Base-by-base conservation (phyloP, 768 basidiomycete species). In the Boletus sp. region DNA sequence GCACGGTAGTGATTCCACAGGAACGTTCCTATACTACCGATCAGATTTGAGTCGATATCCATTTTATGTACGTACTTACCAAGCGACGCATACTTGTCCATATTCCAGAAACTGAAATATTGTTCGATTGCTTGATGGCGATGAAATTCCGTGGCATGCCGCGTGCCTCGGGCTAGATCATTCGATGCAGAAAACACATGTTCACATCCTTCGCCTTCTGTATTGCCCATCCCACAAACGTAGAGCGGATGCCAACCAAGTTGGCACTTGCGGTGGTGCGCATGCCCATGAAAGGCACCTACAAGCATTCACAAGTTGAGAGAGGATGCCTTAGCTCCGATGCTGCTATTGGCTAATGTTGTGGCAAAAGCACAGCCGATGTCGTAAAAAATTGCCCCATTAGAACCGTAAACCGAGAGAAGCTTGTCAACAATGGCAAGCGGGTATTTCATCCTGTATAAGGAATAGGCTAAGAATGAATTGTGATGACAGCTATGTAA, bases 261-360 rank as follows among this genome's bases (percentile, higher is more conserved):
- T 3, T 61, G 54, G 12, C 47, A 61, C 5, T 7, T 0, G 0
- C 8, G 28, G 17, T 55, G 55, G 37, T 58, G 54, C 0, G 54
- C 47, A 30, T 61, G 54, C 0, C 57, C 32, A 24, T 61, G 54
- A 3, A 61, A 61, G 0, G 32, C 3, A 2, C 50, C 30, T n/a
- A 7, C 14, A 58, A 18, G 1, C 30, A 7, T 0, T 33, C 10
- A 10, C 6, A 51, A 9, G 3, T 18, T 20, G 6, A 39, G 41
- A 4, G 3, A 5, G 5, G 14, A 5, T 2, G 28, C 17, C 11
- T 24, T n/a, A 4, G 47, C 4, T 3, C 28, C 33, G 17, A 49
- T 15, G 8, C 14, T 20, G 12, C 47, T 49, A 7, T 3, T 10
- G 0, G 5, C 6, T 0, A 15, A 7, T 0, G 36, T 54, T 1